These are phyloP conservation scores for Coemansia sp. DNA, from an alignment of 192 early-diverging fungal genomes.

Conservation along the genomic window DNA sequence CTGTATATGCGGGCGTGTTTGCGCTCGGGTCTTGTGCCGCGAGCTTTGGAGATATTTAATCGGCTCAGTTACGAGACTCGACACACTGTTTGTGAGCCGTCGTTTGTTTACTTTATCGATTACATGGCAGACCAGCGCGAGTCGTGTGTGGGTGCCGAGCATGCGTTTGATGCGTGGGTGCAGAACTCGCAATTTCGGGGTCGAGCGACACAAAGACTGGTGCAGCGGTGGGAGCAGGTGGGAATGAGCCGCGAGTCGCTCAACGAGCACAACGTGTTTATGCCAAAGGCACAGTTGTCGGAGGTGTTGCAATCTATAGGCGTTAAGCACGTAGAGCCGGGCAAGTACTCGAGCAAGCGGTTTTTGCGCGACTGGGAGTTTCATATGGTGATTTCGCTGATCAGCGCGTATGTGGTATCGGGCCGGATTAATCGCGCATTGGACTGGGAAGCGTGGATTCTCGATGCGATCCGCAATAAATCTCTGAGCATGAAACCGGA, in stretches of 20 bases:
- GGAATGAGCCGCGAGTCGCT: slow-evolving; percentile 1
- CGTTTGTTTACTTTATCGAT: slow-evolving; percentile 24
- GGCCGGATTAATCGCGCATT: slow-evolving; percentile 1
- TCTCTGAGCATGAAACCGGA: slow-evolving; percentile 18
- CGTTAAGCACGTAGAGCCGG: not conserved
- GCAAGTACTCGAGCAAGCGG: slow-evolving; percentile 4
- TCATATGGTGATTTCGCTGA: slow-evolving; percentile 28
- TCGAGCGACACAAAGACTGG: slow-evolving; percentile 11
- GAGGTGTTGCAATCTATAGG: slow-evolving; percentile 12
- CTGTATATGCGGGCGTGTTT: slow-evolving; percentile 40
- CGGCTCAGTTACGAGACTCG: slow-evolving; percentile 21
- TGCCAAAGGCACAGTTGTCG: slow-evolving; percentile 6
- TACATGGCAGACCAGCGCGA: slow-evolving; percentile 21
- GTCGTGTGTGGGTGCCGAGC: slow-evolving; percentile 32
- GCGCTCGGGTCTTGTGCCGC: slow-evolving; percentile 5
- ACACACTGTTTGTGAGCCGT: slow-evolving; percentile 11
- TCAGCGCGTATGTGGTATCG: slow-evolving; percentile 22
- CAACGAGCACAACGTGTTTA: slow-evolving; percentile 6
- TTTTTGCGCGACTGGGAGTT: slow-evolving; percentile 40
- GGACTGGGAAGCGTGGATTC: slow-evolving; percentile 36
- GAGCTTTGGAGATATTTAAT: slow-evolving; percentile 22
- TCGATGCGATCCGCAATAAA: slow-evolving; percentile 11
- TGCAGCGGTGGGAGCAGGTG: slow-evolving; percentile 7
- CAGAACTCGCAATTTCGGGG: slow-evolving; percentile 20
- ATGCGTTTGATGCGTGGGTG: slow-evolving; percentile 41